phyloP scores from a whole-genome alignment of 805 yeast genomes.

The Pichia rugopelliculosa region DNA sequence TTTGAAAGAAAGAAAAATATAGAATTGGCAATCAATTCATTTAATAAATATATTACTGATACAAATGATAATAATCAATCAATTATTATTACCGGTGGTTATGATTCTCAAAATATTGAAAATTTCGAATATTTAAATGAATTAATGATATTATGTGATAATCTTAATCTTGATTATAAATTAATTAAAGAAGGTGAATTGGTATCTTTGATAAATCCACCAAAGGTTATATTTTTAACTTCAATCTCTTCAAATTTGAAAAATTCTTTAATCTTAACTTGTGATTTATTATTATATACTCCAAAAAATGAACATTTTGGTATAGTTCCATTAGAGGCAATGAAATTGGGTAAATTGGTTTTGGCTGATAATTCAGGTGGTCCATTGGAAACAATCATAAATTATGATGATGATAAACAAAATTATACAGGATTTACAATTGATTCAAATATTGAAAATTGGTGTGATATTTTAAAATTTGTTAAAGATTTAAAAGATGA shows the following conservation, averaged over 20 bases:
- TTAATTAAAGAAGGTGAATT: not conserved
- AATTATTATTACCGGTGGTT: conserved; percentile 85
- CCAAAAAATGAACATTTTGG: conserved; percentile 95
- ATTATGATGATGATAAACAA: conserved; percentile 16
- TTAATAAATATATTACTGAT: conserved; percentile 35
- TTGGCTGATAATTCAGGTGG: conserved; percentile 89
- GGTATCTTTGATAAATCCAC: not conserved
- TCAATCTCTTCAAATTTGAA: conserved; percentile 66
- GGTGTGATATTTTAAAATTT: conserved; percentile 47
- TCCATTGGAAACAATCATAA: conserved; percentile 71
- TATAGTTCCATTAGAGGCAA: conserved; percentile 93
- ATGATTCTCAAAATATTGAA: conserved; percentile 66
- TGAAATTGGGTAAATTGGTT: conserved; percentile 78
- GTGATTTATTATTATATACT: conserved; percentile 70
- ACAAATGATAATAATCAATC: conserved; percentile 31
- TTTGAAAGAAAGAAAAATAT: conserved; percentile 84
- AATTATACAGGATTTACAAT: conserved; percentile 54
- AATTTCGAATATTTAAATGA: conserved; percentile 66
- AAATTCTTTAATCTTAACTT: conserved; percentile 47
- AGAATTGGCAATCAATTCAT: conserved; percentile 68
- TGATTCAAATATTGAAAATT: conserved; percentile 38
- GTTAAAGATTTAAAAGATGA: conserved; percentile 22
- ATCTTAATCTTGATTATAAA: conserved; percentile 4
- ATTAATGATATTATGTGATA: conserved; percentile 42
- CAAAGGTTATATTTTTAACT: conserved; percentile 51